phyloP scores from a whole-genome alignment of 208 protist species.

The Crithidia acanthocephali region DNA sequence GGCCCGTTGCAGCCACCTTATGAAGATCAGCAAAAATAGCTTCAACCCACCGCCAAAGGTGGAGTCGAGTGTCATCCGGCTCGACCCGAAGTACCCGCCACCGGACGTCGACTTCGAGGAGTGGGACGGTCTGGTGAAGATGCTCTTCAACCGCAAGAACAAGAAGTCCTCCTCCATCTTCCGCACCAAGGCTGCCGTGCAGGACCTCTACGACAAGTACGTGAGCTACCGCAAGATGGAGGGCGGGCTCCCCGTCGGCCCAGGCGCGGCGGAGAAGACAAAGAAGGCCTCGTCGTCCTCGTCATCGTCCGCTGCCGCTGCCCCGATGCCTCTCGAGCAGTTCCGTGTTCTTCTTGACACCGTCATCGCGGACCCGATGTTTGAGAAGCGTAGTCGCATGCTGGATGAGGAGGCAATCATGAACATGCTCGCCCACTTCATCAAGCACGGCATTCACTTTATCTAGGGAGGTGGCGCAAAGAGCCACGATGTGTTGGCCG shows the following conservation, averaged over 20 bases:
- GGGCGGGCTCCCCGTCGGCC: conserved; percentile 31
- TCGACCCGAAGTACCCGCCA: conserved; percentile 97
- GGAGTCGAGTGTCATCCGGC: conserved; percentile 98
- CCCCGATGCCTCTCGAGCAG: conserved; percentile 33
- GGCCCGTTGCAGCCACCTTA: conserved; percentile 96
- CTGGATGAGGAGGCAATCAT: conserved; percentile 86
- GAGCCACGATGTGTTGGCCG: neutral
- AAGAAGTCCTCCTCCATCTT: conserved; percentile 99
- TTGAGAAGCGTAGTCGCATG: conserved; percentile 68
- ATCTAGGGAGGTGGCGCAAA: conserved; percentile 25
- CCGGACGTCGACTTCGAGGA: conserved; percentile 99
- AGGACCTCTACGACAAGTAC: conserved; percentile 83
- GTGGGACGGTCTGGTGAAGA: conserved; percentile 99
- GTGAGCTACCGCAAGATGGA: conserved; percentile 89
- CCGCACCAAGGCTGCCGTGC: conserved; percentile 79
- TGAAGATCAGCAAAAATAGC: conserved; percentile 99
- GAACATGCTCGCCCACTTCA: conserved; percentile 83
- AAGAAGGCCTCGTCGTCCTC: neutral
- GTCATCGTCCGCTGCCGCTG: neutral
- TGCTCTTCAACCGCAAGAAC: conserved; percentile 99
- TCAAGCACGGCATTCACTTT: conserved; percentile 86
- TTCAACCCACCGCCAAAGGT: conserved; percentile 99
- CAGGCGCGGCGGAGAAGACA: conserved; percentile 3
- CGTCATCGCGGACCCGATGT: conserved; percentile 80
- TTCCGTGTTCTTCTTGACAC: conserved; percentile 77